Percentiles rank a stretch among this genome's conserved stretches.
Evolutionary conservation across 306 rosid genomes (phyloP).

Genomic region (Argentina anserina): DNA sequence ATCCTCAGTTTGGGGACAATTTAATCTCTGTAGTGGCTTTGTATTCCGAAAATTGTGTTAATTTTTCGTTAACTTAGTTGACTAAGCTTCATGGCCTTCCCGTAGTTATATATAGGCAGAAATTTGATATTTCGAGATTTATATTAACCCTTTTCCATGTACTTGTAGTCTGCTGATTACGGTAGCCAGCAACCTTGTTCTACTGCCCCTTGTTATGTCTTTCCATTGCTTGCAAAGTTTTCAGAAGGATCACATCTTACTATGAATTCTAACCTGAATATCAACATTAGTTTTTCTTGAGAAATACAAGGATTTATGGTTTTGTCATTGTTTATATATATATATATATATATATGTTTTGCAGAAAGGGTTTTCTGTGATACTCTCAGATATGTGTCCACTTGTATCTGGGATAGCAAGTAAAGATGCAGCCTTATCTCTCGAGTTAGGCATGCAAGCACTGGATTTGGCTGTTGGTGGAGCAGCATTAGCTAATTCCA

Average conservation of each 20-base stretch:
- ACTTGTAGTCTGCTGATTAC: neutral
- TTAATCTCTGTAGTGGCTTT: conserved; percentile 45
- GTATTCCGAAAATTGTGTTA: neutral
- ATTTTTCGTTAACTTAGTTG: neutral
- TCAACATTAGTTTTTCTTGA: neutral
- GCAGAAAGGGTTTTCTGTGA: conserved; percentile 67
- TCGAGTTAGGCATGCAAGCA: conserved; percentile 84
- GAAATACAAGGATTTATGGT: conserved; percentile 1
- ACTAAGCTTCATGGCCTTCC: neutral
- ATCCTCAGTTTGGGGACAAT: conserved; percentile 29
- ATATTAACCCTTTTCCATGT: neutral
- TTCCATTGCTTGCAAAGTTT: neutral
- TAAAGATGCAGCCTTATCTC: conserved; percentile 72
- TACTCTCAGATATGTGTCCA: conserved; percentile 94
- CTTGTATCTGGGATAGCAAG: conserved; percentile 77
- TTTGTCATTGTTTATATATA: conserved; percentile 5
- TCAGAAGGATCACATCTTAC: neutral
- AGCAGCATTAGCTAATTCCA: conserved; percentile 30
- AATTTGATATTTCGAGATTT: neutral
- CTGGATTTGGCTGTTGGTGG: conserved; percentile 72
- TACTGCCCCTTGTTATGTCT: neutral
- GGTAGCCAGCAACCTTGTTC: neutral
- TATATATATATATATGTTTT: too few species aligned
- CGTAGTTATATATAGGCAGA: neutral
- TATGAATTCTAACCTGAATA: neutral